Evolutionary conservation across 306 rosid genomes (phyloP), one percentile per base, ranked within the genome.

Genomic region (Vigna mungo): DNA sequence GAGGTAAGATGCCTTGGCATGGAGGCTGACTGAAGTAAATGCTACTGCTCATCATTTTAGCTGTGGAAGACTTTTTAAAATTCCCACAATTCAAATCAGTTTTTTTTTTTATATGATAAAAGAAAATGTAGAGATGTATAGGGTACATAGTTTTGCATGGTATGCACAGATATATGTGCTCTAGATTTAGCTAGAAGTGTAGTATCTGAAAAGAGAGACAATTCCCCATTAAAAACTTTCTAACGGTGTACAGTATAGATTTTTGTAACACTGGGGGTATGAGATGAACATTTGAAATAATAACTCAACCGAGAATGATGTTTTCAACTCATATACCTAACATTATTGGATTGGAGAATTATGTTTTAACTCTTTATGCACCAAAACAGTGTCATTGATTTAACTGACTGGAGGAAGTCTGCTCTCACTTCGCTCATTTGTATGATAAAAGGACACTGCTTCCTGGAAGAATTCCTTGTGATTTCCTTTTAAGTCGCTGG

Each of bases 51-150:
- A 17, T 30, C 56, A 23, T 47, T 58, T 55, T 75, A 32, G 77
- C 82, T 10, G 43, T 30, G 47, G 21, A 54, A 76, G 54, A 74
- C 67, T 27, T 75, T 54, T 32, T 4, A 8, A 41, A 36, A 51
- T 80, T 49, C 30, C 66, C 59, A 23, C 65, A 68, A 44, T 82
- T 70, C 67, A 46, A 32, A 76, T 76, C 13, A 48, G 51, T 82
- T 44, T 30, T 82, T 44, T 30, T 82, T 44, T 21, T 84, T 82
- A 82, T 46, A 84, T 79, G 75, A 44, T 16, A 32, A 49, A 60
- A 75, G 51, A 53, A 59, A 76, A 56, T 76, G 47, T 17, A 16
- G 63, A 63, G 58, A 63, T 87, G 79, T 82, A 62, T 68, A 82
- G 82, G 16, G 74, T 39, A 30, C 64, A 58, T 82, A 66, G 78